phyloP scores from a whole-genome alignment of 495 filamentous ascomycete species.

The Aspergillus biplanus region DNA sequence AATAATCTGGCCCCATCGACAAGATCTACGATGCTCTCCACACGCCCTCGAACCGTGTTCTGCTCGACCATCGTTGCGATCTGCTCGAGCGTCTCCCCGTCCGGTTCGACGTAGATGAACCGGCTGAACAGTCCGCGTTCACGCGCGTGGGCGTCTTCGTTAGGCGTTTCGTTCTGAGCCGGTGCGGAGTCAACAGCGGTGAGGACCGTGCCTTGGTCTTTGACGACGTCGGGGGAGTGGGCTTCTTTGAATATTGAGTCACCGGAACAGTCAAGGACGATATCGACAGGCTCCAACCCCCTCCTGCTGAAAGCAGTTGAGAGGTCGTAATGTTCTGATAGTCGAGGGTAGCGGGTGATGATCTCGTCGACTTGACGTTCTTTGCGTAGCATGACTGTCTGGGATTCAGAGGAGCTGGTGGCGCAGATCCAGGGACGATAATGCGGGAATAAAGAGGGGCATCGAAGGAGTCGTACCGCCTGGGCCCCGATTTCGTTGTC shows the following conservation, averaged over 20 bases:
- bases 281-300: slow-evolving; percentile 41
- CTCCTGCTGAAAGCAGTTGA: slow-evolving; percentile 35
- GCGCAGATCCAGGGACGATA: slow-evolving; percentile 47
- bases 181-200: slow-evolving; percentile 40
- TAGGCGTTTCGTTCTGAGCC: slow-evolving; percentile 21
- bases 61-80: slow-evolving; percentile 43
- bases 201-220: slow-evolving; percentile 39
- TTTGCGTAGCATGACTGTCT: slow-evolving; percentile 30
- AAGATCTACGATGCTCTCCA: slow-evolving; percentile 39
- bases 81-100: slow-evolving; percentile 32
- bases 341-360: slow-evolving; percentile 32
- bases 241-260: slow-evolving; percentile 36
- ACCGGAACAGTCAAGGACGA: slow-evolving; percentile 46
- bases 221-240: slow-evolving; percentile 39
- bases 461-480: slow-evolving; percentile 42
- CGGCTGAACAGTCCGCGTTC: slow-evolving; percentile 36
- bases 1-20: slow-evolving; percentile 34
- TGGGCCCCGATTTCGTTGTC: slow-evolving; percentile 43
- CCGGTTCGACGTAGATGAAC: slow-evolving; percentile 46
- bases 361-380: slow-evolving; percentile 39
- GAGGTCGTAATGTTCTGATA: slow-evolving; percentile 33
- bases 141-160: slow-evolving; percentile 14
- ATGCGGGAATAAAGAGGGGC: slow-evolving; percentile 36
- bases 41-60: slow-evolving; percentile 33
- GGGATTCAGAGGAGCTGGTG: slow-evolving; percentile 36